These are phyloP conservation scores for Penstemon newberryi DNA, from an alignment of 257 asterid genomes.

Conservation along the genomic window DNA sequence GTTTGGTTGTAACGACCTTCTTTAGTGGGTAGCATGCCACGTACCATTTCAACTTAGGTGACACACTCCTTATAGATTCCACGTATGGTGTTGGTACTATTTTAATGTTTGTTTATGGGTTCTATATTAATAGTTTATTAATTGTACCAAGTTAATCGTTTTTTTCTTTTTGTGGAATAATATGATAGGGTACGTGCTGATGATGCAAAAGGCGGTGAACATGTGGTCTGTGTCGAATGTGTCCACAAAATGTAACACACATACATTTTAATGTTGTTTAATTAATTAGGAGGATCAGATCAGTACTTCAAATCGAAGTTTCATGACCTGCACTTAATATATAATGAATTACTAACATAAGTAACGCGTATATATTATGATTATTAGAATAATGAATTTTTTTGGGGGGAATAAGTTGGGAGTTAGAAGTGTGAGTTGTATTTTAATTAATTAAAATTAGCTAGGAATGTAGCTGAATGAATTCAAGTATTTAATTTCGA, in stretches of 20 bases:
- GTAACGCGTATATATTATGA: conserved; percentile 1
- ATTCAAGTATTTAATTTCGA: too few species aligned
- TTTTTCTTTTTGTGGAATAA: conserved; percentile 18
- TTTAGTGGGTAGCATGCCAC: conserved; percentile 38
- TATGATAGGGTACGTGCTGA: conserved; percentile 12
- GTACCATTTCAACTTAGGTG: conserved; percentile 34
- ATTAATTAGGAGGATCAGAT: conserved; percentile 6
- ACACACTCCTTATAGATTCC: conserved; percentile 40
- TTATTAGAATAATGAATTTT: not conserved
- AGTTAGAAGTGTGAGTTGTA: too few species aligned
- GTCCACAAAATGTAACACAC: not conserved
- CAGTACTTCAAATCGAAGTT: not conserved
- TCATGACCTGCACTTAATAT: not conserved
- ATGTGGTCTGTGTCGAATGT: conserved; percentile 26
- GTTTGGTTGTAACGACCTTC: conserved; percentile 30
- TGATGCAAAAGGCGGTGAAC: conserved; percentile 20
- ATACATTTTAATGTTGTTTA: conserved; percentile 9
- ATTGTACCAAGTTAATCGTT: not conserved
- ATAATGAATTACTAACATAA: too few species aligned
- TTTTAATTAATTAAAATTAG: too few species aligned
- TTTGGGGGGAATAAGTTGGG: conserved; percentile 17
- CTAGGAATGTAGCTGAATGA: too few species aligned
- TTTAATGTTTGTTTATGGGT: not conserved
- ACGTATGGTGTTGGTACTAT: conserved; percentile 32
- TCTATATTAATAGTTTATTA: too few species aligned